A percentile compares a stretch with the other conserved stretches of the same genome.
Conservation (phyloP, 768 basidiomycete species). For the Pilatotrama ljubarskyi region DNA sequence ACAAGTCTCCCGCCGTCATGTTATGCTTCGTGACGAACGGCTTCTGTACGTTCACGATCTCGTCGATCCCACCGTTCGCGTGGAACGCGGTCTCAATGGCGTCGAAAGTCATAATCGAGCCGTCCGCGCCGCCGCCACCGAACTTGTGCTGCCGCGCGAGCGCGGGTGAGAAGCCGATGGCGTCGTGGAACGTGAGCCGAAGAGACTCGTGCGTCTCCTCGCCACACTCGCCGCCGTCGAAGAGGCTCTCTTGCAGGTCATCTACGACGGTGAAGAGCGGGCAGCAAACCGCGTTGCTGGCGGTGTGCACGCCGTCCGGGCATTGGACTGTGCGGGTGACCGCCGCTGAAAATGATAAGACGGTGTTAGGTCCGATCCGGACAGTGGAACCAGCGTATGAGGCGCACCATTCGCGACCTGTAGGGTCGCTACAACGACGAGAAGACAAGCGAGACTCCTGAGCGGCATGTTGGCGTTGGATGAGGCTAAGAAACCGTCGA, state of each 20-base stretch:
- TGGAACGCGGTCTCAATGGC: constrained; percentile 26
- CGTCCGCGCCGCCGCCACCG: constrained; percentile 29
- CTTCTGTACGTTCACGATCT: constrained; percentile 22
- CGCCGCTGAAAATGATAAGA: background rate
- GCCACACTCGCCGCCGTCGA: constrained; percentile 35
- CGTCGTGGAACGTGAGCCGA: constrained; percentile 28
- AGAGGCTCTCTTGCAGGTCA: constrained; percentile 33
- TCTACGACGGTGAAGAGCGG: constrained; percentile 9
- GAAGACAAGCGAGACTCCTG: constrained; percentile 3
- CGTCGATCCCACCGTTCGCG: constrained; percentile 28
- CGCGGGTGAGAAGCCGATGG: constrained; percentile 19
- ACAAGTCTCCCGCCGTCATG: constrained; percentile 26
- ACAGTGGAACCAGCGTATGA: background rate
- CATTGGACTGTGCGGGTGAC: constrained; percentile 18
- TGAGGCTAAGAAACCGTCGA: background rate
- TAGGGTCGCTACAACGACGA: background rate
- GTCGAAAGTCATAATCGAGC: constrained; percentile 26
- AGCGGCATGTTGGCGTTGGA: background rate
- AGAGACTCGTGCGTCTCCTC: constrained; percentile 33
- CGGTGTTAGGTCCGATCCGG: background rate
- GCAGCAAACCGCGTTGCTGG: constrained; percentile 10
- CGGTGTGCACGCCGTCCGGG: constrained; percentile 9
- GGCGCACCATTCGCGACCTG: constrained; percentile 1
- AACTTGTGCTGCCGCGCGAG: constrained; percentile 9
- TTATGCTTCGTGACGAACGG: constrained; percentile 21